A percentile compares a stretch with the other conserved stretches of the same genome.
These are phyloP conservation scores for Aspergillus incahuasiensis DNA, from an alignment of 495 filamentous ascomycete species.

Conservation along the genomic window DNA sequence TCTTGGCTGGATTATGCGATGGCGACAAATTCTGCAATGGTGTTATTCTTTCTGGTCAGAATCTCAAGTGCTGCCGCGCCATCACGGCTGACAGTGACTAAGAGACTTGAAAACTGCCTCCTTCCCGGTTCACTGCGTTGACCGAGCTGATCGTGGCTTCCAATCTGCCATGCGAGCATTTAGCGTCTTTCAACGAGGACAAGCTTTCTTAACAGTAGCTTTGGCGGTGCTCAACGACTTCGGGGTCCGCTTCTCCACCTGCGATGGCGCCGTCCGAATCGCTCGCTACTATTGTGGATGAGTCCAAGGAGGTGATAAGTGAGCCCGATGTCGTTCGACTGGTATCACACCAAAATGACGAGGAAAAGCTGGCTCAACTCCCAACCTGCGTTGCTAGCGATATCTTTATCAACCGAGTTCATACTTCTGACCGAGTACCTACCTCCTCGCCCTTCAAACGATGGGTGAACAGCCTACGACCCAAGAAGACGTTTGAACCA, in stretches of 20 bases:
- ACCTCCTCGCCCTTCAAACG: conserved; percentile 40
- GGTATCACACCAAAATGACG: conserved; percentile 1
- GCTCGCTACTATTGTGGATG: conserved; percentile 6
- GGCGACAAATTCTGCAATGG: neutral
- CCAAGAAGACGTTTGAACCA: conserved; percentile 30
- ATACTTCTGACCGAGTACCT: conserved; percentile 5
- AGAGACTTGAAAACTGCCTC: neutral
- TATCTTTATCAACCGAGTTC: neutral
- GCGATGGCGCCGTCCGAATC: neutral
- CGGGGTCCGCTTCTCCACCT: neutral
- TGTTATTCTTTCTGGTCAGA: neutral
- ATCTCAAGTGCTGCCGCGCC: neutral
- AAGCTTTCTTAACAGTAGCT: neutral
- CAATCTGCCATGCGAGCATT: neutral
- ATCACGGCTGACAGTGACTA: neutral
- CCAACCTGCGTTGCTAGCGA: neutral
- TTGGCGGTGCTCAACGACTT: neutral
- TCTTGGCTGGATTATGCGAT: neutral
- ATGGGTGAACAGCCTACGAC: conserved; percentile 53
- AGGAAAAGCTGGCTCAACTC: neutral
- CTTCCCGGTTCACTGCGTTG: neutral
- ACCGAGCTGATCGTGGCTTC: conserved; percentile 7
- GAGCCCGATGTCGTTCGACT: neutral
- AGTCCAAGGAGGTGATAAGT: conserved; percentile 11
- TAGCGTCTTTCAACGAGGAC: neutral